A percentile compares a stretch with the other conserved stretches of the same genome.
Evolutionary conservation across 2,329 filamentous ascomycete genomes (phyloP).

Genomic region (Fusarium incarnatum): DNA sequence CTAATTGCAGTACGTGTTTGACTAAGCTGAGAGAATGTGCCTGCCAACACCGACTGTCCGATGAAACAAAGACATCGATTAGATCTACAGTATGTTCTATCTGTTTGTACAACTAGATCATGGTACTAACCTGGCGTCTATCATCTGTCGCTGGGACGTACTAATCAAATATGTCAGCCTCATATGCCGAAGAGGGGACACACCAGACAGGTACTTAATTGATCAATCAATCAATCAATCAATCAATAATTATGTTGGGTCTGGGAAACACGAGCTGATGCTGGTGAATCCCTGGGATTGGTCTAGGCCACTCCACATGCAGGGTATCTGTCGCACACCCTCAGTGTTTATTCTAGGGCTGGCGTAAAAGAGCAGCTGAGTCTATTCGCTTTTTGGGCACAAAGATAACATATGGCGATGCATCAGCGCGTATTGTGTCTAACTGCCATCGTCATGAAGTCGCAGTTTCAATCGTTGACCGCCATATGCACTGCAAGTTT

Average conservation of each 20-base stretch:
- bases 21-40: background rate
- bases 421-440: background rate
- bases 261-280: background rate
- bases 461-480: slow-evolving; percentile 11
- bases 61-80: background rate
- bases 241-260: background rate
- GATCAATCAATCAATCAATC: background rate
- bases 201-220: background rate
- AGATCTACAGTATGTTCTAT: background rate
- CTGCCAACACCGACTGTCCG: background rate
- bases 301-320: slow-evolving; percentile 29
- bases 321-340: slow-evolving; percentile 19
- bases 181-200: background rate
- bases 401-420: slow-evolving; percentile 11
- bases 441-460: slow-evolving; percentile 10
- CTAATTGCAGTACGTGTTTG: background rate
- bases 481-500: background rate
- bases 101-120: background rate
- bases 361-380: slow-evolving; percentile 9
- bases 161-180: background rate
- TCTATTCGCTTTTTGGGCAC: slow-evolving; percentile 11
- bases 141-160: background rate
- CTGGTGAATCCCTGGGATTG: slow-evolving; percentile 29
- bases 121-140: background rate
- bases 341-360: background rate